Base-by-base conservation (phyloP, 768 basidiomycete species). In the Leccinellum rugosiceps region DNA sequence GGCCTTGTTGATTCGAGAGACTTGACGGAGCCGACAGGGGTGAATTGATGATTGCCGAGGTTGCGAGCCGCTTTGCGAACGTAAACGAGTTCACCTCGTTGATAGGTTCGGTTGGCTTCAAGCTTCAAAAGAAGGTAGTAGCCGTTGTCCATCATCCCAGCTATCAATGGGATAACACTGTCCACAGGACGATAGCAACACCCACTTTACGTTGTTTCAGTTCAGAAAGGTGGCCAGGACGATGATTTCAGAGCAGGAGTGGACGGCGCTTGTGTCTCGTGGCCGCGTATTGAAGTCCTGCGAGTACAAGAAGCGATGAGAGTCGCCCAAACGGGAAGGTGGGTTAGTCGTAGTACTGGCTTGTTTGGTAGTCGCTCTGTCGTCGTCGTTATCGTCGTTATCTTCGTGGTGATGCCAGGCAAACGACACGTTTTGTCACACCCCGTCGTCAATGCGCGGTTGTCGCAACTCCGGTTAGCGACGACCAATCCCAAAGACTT, bases 241-340 rank as follows among this genome's bases (percentile, higher is more conserved):
- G 50, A 63, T 68, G 23, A 83, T 78, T 67, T 74, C 72, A 38
- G 78, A 84, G 49, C 77, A 82, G 61, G 83, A 87, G 58, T 94
- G 88, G 86, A 67, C 65, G 11, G 76, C 75, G 44, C 61, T 92
- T 23, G 50, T 82, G 65, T 74, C 76, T 9, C 80, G 77, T 64
- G 82, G 84, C 15, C 66, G 71, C 55, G 65, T 90, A 35, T 76
- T 97, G 57, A 92, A 92, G 71, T 86, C 94, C 34, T 97, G 94
- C 72, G 91, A 96, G 75, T 97, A 97, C 71, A 97, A 96, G 70
- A 80, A 89, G 63, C 80, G 94, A 67, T 96, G 73, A 81, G 28
- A 4, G 26, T 35, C 14, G 25, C 43, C 50, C 25, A 51, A 55
- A 52, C 35, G 38, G 52, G 46, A 56, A 43, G n/a, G 50, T 35